Evolutionary conservation across 768 basidiomycete genomes (phyloP).

Genomic region (Lentinula aciculospora): DNA sequence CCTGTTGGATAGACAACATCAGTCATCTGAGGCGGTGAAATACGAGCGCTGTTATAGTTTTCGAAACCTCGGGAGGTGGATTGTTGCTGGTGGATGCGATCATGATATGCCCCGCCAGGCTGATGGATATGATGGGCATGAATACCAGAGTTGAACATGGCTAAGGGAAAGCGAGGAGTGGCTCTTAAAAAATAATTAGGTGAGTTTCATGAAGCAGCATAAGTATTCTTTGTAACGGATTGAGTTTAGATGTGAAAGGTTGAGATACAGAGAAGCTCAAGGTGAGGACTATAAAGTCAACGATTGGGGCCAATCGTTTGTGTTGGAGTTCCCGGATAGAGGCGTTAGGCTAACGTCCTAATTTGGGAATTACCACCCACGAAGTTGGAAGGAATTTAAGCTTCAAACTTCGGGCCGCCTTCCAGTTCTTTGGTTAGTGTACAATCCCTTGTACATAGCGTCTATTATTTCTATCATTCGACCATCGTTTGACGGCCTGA

Average conservation of each 20-base stretch:
- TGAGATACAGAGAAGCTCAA: neutral
- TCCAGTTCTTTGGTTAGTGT: neutral
- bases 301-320: neutral
- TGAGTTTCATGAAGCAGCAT: neutral
- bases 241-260: neutral
- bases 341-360: neutral
- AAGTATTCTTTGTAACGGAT: neutral
- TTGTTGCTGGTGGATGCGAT: neutral
- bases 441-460: too few relatives aligned
- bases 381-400: neutral
- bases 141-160: neutral
- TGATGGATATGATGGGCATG: constrained; percentile 2
- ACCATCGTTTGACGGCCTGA: too few relatives aligned
- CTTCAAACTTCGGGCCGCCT: neutral
- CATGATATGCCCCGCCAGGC: neutral
- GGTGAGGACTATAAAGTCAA: neutral
- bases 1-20: neutral
- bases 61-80: neutral
- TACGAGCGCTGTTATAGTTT: neutral
- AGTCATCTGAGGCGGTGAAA: neutral
- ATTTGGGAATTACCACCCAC: neutral
- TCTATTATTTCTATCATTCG: neutral
- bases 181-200: neutral
- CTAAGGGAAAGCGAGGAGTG: neutral
- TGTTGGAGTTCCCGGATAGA: neutral